A percentile compares a stretch with the other conserved stretches of the same genome.
phyloP scores from a whole-genome alignment of 331 rosid species.

The Acacia concinna region DNA sequence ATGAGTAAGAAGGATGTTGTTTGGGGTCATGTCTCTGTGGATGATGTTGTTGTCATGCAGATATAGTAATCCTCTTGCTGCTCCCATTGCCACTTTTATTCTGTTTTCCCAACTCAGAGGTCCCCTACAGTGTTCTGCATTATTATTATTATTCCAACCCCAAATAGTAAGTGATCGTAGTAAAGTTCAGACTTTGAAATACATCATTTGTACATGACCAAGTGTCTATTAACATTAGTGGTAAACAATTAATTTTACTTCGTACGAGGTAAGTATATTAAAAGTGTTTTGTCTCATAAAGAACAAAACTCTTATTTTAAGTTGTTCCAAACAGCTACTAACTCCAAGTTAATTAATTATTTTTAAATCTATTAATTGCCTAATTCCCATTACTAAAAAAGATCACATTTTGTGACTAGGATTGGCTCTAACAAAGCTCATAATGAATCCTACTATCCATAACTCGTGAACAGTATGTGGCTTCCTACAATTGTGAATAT shows the following conservation, averaged over 20 bases:
- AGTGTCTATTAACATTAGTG: too few species aligned
- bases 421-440: background rate
- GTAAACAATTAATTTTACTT: too few species aligned
- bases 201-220: background rate
- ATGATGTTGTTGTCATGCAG: slow-evolving; percentile 24
- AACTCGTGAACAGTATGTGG: background rate
- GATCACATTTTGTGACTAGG: background rate
- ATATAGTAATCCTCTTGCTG: slow-evolving; percentile 16
- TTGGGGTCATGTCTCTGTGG: slow-evolving; percentile 27
- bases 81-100: slow-evolving; percentile 20
- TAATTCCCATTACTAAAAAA: background rate
- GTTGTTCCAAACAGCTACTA: too few species aligned
- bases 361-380: background rate
- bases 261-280: too few species aligned
- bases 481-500: too few species aligned
- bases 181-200: background rate
- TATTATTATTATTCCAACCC: background rate
- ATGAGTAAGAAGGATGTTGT: slow-evolving; percentile 28
- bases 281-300: too few species aligned
- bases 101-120: slow-evolving; percentile 23
- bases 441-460: background rate
- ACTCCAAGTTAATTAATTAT: too few species aligned
- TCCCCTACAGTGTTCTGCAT: slow-evolving; percentile 6
- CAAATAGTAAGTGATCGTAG: too few species aligned
- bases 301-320: too few species aligned